Percentiles rank a stretch among this genome's conserved stretches.
Evolutionary conservation across 116 monocot genomes (phyloP).

Genomic region (Papilionanthe hybrid): DNA sequence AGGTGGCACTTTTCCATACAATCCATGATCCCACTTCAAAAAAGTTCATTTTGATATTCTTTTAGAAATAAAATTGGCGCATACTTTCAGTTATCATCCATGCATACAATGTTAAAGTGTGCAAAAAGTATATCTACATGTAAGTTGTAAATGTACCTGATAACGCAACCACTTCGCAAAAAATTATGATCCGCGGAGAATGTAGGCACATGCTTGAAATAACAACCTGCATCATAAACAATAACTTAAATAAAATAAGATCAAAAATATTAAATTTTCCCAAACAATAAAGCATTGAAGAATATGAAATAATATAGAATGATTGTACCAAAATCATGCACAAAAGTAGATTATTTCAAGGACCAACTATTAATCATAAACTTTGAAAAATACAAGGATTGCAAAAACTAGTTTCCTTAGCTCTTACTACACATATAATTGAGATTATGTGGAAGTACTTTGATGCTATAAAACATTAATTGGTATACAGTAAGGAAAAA

Average conservation of each 20-base stretch:
- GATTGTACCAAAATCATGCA: background rate
- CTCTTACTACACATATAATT: background rate
- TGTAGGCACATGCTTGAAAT: constrained; percentile 1
- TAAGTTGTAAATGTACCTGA: background rate
- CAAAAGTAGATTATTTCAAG: background rate
- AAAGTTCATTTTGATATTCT: no score
- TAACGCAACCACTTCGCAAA: background rate
- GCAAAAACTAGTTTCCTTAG: background rate
- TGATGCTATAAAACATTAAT: background rate
- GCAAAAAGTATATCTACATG: background rate
- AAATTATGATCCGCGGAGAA: background rate
- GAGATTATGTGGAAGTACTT: background rate
- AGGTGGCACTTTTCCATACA: background rate
- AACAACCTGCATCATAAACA: constrained; percentile 2
- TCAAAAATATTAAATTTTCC: background rate
- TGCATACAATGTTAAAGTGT: background rate
- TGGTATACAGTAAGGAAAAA: background rate
- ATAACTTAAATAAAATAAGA: background rate
- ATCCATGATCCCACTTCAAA: background rate
- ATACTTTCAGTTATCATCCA: background rate
- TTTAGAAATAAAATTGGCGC: background rate
- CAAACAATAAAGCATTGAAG: background rate
- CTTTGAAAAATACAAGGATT: background rate
- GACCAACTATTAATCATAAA: background rate
- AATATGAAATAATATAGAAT: background rate